Conservation (phyloP, 345 rosid genomes). For the Populus tremula region DNA sequence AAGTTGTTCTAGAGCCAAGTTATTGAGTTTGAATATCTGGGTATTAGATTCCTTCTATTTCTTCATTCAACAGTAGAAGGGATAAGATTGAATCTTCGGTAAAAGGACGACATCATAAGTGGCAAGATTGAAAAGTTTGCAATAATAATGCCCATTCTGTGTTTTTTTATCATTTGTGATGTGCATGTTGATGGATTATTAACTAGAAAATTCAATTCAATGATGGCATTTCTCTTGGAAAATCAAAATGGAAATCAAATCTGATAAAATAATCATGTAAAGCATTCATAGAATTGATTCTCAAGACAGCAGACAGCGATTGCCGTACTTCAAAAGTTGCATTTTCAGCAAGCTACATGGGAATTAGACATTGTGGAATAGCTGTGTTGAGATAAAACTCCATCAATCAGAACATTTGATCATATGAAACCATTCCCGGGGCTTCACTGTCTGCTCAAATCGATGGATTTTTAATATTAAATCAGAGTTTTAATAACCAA, state of each 20-base stretch:
- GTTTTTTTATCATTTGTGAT: not conserved
- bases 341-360: not conserved
- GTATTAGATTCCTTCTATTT: constrained; percentile 26
- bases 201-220: not conserved
- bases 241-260: not conserved
- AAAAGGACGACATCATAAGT: constrained; percentile 8
- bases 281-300: not conserved
- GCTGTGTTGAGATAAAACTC: not conserved
- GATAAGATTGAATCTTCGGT: not conserved
- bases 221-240: not conserved
- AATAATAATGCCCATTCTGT: constrained; percentile 16
- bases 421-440: no score
- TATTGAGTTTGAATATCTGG: constrained; percentile 31
- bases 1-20: constrained; percentile 20
- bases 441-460: no score
- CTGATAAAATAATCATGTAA: not conserved
- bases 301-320: not conserved
- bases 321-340: not conserved
- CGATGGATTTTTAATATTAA: no score
- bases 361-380: not conserved
- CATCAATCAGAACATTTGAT: not conserved
- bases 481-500: no score
- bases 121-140: constrained; percentile 5
- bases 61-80: not conserved
- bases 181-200: constrained; percentile 5